Conservation (phyloP, 345 rosid species). For the Ailanthus altissimus region DNA sequence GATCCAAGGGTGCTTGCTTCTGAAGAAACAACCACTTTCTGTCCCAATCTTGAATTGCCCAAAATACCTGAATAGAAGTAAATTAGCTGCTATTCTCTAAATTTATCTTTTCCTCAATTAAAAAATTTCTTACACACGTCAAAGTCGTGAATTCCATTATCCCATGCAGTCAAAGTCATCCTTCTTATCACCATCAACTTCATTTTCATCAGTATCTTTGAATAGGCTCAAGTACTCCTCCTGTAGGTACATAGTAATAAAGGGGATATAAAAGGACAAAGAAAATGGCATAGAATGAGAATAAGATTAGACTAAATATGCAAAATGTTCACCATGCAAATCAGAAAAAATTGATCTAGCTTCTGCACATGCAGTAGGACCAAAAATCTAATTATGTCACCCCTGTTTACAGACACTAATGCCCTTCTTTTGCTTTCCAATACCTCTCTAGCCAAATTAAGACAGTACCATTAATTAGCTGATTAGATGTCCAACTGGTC, state of each 20-base stretch:
- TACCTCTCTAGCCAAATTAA: constrained; percentile 29
- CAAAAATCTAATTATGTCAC: constrained; percentile 65
- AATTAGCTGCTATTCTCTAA: constrained; percentile 14
- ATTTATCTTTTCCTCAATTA: neutral
- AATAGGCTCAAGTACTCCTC: constrained; percentile 83
- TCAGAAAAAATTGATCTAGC: constrained; percentile 58
- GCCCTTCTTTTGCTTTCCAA: constrained; percentile 29
- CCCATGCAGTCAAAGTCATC: constrained; percentile 42
- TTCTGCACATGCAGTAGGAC: constrained; percentile 83
- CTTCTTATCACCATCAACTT: constrained; percentile 45
- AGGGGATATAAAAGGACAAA: constrained; percentile 66
- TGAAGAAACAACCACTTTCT: constrained; percentile 92
- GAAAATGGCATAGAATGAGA: constrained; percentile 23
- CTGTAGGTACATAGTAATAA: constrained; percentile 87
- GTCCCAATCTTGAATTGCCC: constrained; percentile 88
- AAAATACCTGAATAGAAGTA: constrained; percentile 61
- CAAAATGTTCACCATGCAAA: neutral
- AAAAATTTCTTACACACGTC: neutral
- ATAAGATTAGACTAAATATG: constrained; percentile 2
- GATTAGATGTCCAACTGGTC: constrained; percentile 72
- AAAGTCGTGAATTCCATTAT: constrained; percentile 7
- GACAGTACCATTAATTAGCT: constrained; percentile 49
- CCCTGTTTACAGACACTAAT: constrained; percentile 52
- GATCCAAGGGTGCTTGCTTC: constrained; percentile 72
- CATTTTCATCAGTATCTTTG: constrained; percentile 47